Conservation (phyloP, 1,284 basidiomycete genomes). For the Malassezia sympodialis region DNA sequence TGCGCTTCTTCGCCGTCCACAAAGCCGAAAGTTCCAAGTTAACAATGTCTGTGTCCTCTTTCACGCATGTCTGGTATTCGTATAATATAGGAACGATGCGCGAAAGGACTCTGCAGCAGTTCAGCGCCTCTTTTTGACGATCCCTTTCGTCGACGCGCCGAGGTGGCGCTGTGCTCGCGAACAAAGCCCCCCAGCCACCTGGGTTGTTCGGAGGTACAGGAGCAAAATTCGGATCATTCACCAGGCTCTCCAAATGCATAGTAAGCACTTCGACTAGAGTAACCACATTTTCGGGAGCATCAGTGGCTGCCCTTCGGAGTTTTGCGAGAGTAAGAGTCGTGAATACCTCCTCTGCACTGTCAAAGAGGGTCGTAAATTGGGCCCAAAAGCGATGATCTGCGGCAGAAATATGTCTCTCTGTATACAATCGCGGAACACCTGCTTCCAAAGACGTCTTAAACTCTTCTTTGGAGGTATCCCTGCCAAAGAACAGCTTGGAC, state of each 20-base stretch:
- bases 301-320: slow-evolving; percentile 22
- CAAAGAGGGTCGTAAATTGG: slow-evolving; percentile 25
- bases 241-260: slow-evolving; percentile 37
- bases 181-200: slow-evolving; percentile 8
- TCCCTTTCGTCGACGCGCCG: slow-evolving; percentile 19
- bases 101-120: slow-evolving; percentile 37
- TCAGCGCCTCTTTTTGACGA: slow-evolving; percentile 33
- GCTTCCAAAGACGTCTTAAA: slow-evolving; percentile 9
- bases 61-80: not conserved
- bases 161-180: slow-evolving; percentile 16
- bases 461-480: slow-evolving; percentile 1
- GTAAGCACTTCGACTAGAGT: slow-evolving; percentile 36
- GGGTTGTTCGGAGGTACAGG: slow-evolving; percentile 18
- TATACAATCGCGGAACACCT: slow-evolving; percentile 37
- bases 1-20: slow-evolving; percentile 11
- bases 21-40: slow-evolving; percentile 20
- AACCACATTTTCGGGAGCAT: slow-evolving; percentile 36
- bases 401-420: slow-evolving; percentile 30
- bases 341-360: slow-evolving; percentile 31
- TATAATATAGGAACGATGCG: slow-evolving; percentile 33
- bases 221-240: slow-evolving; percentile 32
- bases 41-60: slow-evolving; percentile 4
- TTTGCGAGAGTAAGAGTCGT: slow-evolving; percentile 28
- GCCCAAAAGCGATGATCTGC: slow-evolving; percentile 38
- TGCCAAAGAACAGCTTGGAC: slow-evolving; percentile 8